These are phyloP conservation scores for Sophora flavescens DNA, from an alignment of 306 rosid genomes.

Conservation along the genomic window DNA sequence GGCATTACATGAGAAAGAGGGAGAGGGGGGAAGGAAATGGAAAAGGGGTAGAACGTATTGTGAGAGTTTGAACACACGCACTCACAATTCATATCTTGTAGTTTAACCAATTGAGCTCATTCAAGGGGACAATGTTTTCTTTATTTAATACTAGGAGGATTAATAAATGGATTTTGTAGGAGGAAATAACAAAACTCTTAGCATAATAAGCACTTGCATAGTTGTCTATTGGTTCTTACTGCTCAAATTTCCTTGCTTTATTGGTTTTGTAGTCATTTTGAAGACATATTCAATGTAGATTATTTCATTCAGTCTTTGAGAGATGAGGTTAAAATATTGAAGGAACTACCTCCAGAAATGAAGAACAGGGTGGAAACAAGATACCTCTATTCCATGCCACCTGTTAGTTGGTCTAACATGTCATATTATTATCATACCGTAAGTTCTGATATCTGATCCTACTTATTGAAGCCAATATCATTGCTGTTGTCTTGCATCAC, in stretches of 20 bases:
- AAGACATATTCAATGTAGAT: conserved; percentile 64
- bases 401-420: conserved; percentile 73
- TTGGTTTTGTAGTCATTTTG: conserved; percentile 43
- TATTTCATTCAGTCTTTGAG: conserved; percentile 69
- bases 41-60: too few species aligned
- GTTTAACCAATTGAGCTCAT: too few species aligned
- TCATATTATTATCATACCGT: conserved; percentile 64
- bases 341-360: conserved; percentile 60
- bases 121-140: too few species aligned
- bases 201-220: neutral
- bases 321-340: conserved; percentile 67
- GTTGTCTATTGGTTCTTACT: neutral
- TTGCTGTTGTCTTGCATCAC: too few species aligned
- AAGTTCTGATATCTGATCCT: conserved; percentile 12
- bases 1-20: too few species aligned
- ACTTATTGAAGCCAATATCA: neutral
- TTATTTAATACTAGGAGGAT: too few species aligned
- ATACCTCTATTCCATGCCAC: conserved; percentile 62
- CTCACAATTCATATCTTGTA: too few species aligned
- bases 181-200: too few species aligned
- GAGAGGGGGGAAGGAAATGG: too few species aligned
- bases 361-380: conserved; percentile 46
- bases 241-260: neutral
- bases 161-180: too few species aligned
- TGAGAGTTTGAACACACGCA: too few species aligned